Evolutionary conservation across 2,329 filamentous ascomycete species (phyloP).

Genomic region (Ramularia endophylla): DNA sequence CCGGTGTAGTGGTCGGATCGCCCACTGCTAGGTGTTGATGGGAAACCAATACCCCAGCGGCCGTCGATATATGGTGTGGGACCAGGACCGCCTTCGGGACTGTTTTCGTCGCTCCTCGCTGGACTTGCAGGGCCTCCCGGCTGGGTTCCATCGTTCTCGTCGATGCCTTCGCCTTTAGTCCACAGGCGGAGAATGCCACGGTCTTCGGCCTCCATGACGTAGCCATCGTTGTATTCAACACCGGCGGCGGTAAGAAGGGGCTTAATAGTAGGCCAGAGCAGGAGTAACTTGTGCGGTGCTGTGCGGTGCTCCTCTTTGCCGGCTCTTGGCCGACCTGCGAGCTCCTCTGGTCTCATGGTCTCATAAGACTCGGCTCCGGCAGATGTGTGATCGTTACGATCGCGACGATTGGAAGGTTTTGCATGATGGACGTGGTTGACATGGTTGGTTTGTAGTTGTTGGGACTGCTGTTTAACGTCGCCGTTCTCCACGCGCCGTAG

Average conservation of each 20-base stretch:
- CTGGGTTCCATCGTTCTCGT: constrained; percentile 31
- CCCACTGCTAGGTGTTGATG: constrained; percentile 21
- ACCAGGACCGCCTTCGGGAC: constrained; percentile 24
- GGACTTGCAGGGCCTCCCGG: constrained; percentile 34
- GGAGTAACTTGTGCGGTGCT: constrained; percentile 74
- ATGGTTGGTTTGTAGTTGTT: neutral
- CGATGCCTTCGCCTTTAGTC: constrained; percentile 35
- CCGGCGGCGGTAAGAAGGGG: constrained; percentile 28
- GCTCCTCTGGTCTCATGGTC: constrained; percentile 27
- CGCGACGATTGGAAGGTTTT: constrained; percentile 1
- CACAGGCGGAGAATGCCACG: constrained; percentile 32
- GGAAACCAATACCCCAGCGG: constrained; percentile 48
- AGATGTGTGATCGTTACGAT: neutral
- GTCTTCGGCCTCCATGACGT: constrained; percentile 34
- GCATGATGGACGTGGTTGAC: neutral
- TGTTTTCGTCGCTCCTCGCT: constrained; percentile 32
- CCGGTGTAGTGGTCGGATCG: constrained; percentile 26
- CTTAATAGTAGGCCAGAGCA: constrained; percentile 50
- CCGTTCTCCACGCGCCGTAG: constrained; percentile 22
- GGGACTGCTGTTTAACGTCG: neutral
- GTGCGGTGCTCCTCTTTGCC: constrained; percentile 86
- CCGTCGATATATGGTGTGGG: constrained; percentile 40
- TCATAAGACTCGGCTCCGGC: constrained; percentile 22
- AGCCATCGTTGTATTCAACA: constrained; percentile 27
- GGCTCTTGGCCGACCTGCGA: constrained; percentile 46